phyloP scores from a whole-genome alignment of 202 grass and related monocot genomes.

The Thinopyrum obtusiflorum region DNA sequence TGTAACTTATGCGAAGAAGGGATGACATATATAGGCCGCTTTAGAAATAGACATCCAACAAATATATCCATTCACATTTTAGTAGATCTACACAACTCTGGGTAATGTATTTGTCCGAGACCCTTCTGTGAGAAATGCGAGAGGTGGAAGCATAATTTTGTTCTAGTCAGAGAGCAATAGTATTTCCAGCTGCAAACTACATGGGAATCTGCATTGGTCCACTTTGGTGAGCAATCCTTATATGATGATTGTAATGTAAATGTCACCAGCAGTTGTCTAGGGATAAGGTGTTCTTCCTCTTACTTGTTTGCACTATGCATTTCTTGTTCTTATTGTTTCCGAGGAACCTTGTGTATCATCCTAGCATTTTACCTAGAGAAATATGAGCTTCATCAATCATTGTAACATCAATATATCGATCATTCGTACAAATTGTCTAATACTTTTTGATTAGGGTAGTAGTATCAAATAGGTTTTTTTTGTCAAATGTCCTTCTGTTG shows the following conservation, averaged over 20 bases:
- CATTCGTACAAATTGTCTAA: not conserved
- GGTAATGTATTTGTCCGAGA: not conserved
- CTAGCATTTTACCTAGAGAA: not conserved
- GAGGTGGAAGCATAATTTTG: not conserved
- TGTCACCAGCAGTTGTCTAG: not conserved
- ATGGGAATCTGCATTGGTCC: not conserved
- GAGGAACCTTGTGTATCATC: not conserved
- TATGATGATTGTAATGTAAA: not conserved
- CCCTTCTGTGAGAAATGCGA: not conserved
- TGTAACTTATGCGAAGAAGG: not conserved
- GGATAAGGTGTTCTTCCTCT: not conserved
- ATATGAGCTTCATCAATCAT: not conserved
- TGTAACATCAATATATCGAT: not conserved
- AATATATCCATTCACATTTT: not conserved
- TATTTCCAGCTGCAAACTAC: not conserved
- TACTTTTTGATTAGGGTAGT: not conserved
- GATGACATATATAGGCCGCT: not conserved
- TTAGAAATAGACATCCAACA: not conserved
- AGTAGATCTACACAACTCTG: not conserved
- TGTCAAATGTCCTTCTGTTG: not conserved
- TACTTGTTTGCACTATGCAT: not conserved
- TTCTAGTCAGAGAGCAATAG: not conserved
- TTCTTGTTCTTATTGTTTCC: not conserved
- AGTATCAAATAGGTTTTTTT: not conserved
- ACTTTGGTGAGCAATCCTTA: not conserved